A percentile compares a stretch with the other conserved stretches of the same genome.
Conservation (phyloP, 2,329 filamentous ascomycete genomes). For the Cytospora schulzeri region DNA sequence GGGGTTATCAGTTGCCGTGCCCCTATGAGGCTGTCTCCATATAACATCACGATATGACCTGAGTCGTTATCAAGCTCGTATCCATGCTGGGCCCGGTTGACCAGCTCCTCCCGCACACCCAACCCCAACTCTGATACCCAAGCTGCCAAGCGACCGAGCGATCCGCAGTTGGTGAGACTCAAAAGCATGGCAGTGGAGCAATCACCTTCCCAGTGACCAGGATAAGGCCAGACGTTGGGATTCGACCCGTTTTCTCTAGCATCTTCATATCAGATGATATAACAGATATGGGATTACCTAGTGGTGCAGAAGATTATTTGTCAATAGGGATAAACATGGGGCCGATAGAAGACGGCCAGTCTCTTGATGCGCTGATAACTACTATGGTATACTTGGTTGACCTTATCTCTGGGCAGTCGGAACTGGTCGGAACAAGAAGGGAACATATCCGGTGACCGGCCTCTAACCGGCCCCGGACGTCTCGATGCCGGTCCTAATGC, state of each 20-base stretch:
- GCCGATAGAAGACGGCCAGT: no score
- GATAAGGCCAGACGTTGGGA: neutral
- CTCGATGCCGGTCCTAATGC: slow-evolving; percentile 13
- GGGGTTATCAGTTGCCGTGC: neutral
- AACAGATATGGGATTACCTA: neutral
- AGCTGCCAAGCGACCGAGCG: neutral
- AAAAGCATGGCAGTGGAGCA: neutral
- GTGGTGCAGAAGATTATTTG: neutral
- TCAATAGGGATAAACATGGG: neutral
- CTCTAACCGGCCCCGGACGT: neutral
- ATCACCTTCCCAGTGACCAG: neutral
- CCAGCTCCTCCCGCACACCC: neutral
- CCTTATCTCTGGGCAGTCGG: neutral
- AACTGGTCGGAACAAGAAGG: neutral
- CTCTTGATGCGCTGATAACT: neutral
- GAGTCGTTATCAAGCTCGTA: neutral
- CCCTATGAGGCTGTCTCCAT: neutral
- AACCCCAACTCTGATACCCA: neutral
- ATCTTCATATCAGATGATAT: neutral
- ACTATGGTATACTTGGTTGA: neutral
- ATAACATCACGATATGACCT: neutral
- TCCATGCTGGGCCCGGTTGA: neutral
- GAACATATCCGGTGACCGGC: neutral
- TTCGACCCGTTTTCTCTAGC: neutral
- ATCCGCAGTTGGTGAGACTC: neutral